These are phyloP conservation scores for Candida michaelii DNA, from an alignment of 805 yeast genomes.

Conservation along the genomic window DNA sequence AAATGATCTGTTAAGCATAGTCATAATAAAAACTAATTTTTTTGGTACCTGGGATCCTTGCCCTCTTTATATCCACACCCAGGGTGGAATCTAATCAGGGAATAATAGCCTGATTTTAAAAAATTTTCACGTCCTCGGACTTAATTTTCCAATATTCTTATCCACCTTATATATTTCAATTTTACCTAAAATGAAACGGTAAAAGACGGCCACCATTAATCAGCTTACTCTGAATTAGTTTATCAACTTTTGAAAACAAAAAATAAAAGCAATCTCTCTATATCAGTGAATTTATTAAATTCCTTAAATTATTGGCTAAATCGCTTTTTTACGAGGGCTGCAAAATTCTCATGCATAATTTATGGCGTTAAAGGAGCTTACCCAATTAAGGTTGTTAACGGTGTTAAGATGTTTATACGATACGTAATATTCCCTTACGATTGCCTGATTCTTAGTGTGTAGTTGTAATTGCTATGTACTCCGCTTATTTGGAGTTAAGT, in stretches of 20 bases:
- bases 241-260: background rate
- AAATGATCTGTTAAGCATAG: conserved; percentile 5
- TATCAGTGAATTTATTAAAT: background rate
- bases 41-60: background rate
- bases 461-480: no score
- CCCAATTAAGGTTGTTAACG: no score
- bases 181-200: no score
- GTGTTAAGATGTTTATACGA: no score
- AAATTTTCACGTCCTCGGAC: conserved; percentile 3
- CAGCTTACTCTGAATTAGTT: background rate
- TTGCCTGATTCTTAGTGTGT: no score
- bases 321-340: background rate
- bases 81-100: background rate
- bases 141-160: background rate
- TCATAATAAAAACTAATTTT: background rate
- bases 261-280: background rate
- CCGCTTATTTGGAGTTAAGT: no score
- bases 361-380: background rate
- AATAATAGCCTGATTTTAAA: conserved; percentile 2
- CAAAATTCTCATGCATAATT: background rate
- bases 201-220: background rate
- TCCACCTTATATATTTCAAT: no score
- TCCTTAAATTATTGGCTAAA: background rate
- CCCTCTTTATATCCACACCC: background rate
- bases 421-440: no score